Conservation (phyloP, 148 eudicot genomes). For the Cornus controversa region DNA sequence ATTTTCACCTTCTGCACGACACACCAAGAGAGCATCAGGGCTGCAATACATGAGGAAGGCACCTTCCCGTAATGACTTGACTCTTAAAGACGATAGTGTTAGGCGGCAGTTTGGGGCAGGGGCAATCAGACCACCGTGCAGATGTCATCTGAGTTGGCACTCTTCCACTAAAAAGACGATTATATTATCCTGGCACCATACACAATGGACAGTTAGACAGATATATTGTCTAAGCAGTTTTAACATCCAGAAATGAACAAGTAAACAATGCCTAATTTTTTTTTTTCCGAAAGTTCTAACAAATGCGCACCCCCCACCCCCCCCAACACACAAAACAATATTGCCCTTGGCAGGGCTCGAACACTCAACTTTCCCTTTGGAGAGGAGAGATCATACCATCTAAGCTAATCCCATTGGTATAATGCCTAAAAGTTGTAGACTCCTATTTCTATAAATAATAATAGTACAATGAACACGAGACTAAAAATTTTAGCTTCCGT, state of each 20-base stretch:
- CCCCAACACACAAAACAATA: too few relatives aligned
- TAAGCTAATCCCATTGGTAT: too few relatives aligned
- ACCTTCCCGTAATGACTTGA: not conserved
- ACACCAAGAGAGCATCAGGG: not conserved
- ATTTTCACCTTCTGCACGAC: not conserved
- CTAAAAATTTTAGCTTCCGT: not conserved
- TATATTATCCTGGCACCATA: slow-evolving; percentile 4
- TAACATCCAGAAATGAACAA: not conserved
- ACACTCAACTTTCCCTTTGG: too few relatives aligned
- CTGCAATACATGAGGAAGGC: not conserved
- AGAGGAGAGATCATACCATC: too few relatives aligned
- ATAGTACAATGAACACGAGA: not conserved
- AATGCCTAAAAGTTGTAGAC: not conserved
- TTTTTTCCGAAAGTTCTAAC: too few relatives aligned
- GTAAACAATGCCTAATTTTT: too few relatives aligned
- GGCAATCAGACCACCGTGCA: not conserved
- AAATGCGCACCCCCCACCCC: too few relatives aligned
- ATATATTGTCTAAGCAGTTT: not conserved
- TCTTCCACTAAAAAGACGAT: not conserved
- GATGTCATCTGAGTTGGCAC: slow-evolving; percentile 5
- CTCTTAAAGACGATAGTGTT: not conserved
- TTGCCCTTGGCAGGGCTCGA: too few relatives aligned
- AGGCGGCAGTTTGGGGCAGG: not conserved
- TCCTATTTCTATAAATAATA: not conserved
- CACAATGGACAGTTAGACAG: not conserved